Base-by-base conservation (phyloP, 495 filamentous ascomycete species). In the Cladorrhinum samala region DNA sequence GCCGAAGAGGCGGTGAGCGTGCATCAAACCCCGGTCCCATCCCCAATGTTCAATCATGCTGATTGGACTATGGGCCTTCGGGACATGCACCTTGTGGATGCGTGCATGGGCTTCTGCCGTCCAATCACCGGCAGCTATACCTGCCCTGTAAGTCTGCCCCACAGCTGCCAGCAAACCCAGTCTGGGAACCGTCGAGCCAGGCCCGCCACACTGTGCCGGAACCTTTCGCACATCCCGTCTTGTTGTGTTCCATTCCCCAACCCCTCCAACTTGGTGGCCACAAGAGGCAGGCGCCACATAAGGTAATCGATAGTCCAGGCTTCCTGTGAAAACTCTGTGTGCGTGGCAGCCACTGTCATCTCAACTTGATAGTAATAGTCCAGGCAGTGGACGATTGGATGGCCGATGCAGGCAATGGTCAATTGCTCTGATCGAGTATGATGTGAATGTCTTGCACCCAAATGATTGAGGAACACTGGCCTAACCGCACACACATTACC, bases 1-100 rank as follows among this genome's bases (percentile, higher is more conserved):
- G 57, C 61, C 62, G 67, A 69, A 69, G 67, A 69, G 59, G 67
- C 67, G 67, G 67, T 69, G 67, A 69, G 60, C 55, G 61, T 55
- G 67, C 65, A 59, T 65, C 53, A 53, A 50, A 61, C 59, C 66
- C 65, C 51, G 59, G 65, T 61, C 59, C 40, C 46, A 21, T 43
- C n/a, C 19, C 50, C 4, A 11, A n/a, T n/a, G n/a, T n/a, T n/a
- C n/a, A n/a, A n/a, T n/a, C n/a, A n/a, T 20, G 25, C 46, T 68
- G 63, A 68, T 68, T 68, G 65, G 65, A 24, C 50, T 39, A n/a
- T 17, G 33, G n/a, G 30, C 36, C 23, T 47, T 43, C 55, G 36
- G 49, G 36, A 21, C 50, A 54, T 60, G 59, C 62, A 54, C 25
- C 52, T 39, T 38, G 57, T 58, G 60, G 58, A 47, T 65, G 57